Evolutionary conservation across 352 stramenopile genomes (phyloP), one percentile per base, ranked within the genome.

Genomic region (Phytophthora citrophthora): DNA sequence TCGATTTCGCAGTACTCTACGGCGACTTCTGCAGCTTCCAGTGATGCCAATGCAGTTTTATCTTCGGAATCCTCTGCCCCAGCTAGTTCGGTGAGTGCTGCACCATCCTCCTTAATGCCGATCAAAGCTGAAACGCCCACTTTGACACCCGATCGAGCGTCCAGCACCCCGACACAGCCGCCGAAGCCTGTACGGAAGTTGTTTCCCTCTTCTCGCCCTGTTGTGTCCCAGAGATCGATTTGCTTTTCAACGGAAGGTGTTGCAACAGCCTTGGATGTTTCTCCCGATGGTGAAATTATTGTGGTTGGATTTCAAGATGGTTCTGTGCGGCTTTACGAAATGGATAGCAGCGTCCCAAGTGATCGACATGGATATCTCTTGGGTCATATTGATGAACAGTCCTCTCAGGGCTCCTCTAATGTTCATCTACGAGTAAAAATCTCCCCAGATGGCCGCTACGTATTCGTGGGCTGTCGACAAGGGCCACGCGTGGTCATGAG

Each of bases 251-350:
- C 83, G 0, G 83, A 93, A 60, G 77, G 75, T 31, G 74, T 92
- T 1, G 87, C 83, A 2, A 90, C 81, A 32, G 90, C 85, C 29
- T 29, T 95, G 12, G 87, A 95, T 36, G 83, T 90, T 45, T 90
- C 67, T 9, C 85, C 85, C 1, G 85, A 94, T 34, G 87, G 87
- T 4, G 83, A 95, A 49, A 91, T 89, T 51, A 75, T 95, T 44
- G 76, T 95, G n/a, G 85, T 89, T 11, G 87, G 81, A 11, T 94
- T 93, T 59, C 89, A 74, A 2, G 85, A 95, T 43, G 87, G 85
- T 4, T 92, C 85, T 0, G 79, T 95, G 27, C 71, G 85, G 2
- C 66, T 95, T 15, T 95, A 90, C 45, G 87, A 94, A 61, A 91
- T 94, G 82, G 85, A 95, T 64, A 93, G 87, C 68, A 91, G 69